Base-by-base conservation (phyloP, 176 grass and related monocot genomes). In the Luzula sylvatica region DNA sequence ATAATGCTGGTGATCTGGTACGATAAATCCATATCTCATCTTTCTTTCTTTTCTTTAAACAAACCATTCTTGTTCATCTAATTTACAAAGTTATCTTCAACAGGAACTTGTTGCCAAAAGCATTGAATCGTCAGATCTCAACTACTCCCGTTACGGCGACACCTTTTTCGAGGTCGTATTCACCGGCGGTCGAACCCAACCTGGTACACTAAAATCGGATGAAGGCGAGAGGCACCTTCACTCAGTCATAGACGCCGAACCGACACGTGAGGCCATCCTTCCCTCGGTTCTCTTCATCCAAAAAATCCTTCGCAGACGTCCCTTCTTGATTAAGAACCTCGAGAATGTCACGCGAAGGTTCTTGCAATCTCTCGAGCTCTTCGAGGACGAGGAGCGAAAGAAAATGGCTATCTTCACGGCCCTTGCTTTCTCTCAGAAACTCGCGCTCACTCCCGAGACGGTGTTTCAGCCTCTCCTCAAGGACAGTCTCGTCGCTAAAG, bases 1-100 rank as follows among this genome's bases (percentile, higher is more conserved):
- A 95, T 88, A 95, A 95, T 88, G 80, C 25, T 78, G 89, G 89
- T 75, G 89, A 95, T 58, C 73, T 95, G 80, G 88, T 95, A 59
- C 23, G 42, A 22, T 28, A 46, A 32, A 11, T 7, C 14, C 8
- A 44, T 21, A 20, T 52, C n/a, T 50, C 15, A 8, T 66, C 38
- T 52, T 38, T 2, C 0, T 26, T 39, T 52, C 26, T 22, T 3
- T 69, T 69, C n/a, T 46, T 28, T 13, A 28, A 0, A 43, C 62
- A 14, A 27, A 26, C 8, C 64, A 11, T 50, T 6, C 44, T 16
- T 42, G 24, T 9, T 5, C 40, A 26, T 77, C 14, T 28, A n/a
- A 61, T 54, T 45, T 24, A 70, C 44, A 12, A 23, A 16, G 20
- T 20, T 59, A 68, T 9, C 6, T 27, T 64, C n/a, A 13, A 4